These are phyloP conservation scores for Liquidambar formosana DNA, from an alignment of 164 flowering plant species.

Conservation along the genomic window DNA sequence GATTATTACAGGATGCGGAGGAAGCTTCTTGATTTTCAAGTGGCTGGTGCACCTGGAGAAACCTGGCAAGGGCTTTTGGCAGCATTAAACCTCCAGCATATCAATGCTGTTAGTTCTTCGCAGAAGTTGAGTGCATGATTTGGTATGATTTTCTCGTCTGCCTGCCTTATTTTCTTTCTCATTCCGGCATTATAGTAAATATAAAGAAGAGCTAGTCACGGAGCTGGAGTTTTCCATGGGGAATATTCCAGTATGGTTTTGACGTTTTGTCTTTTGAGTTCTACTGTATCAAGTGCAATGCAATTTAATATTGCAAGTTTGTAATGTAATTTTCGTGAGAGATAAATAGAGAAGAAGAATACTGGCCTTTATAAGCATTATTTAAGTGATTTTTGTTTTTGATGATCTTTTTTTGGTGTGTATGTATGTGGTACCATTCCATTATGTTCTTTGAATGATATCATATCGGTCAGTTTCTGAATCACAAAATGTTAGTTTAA, in stretches of 20 bases:
- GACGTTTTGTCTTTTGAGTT: constrained; percentile 8
- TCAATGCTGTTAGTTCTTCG: constrained; percentile 29
- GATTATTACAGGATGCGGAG: constrained; percentile 81
- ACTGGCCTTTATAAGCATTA: not conserved
- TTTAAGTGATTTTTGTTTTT: no score
- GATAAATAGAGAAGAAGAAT: not conserved
- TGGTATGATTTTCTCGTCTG: not conserved
- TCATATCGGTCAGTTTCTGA: no score
- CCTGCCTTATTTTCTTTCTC: constrained; percentile 1
- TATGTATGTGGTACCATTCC: no score
- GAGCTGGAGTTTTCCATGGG: not conserved
- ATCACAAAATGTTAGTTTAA: no score
- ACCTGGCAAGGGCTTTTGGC: constrained; percentile 88
- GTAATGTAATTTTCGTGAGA: constrained; percentile 14
- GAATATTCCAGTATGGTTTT: not conserved
- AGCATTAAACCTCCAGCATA: constrained; percentile 64
- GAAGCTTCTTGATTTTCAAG: constrained; percentile 81
- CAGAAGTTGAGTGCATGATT: constrained; percentile 51
- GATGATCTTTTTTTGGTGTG: no score
- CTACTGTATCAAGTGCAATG: not conserved
- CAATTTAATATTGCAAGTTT: no score
- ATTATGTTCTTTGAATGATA: no score
- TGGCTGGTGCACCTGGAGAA: constrained; percentile 71
- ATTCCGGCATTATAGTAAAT: constrained; percentile 23
- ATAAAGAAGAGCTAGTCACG: not conserved